Base-by-base conservation (phyloP, 1,139 yeast species). In the Yamadazyma triangularis region DNA sequence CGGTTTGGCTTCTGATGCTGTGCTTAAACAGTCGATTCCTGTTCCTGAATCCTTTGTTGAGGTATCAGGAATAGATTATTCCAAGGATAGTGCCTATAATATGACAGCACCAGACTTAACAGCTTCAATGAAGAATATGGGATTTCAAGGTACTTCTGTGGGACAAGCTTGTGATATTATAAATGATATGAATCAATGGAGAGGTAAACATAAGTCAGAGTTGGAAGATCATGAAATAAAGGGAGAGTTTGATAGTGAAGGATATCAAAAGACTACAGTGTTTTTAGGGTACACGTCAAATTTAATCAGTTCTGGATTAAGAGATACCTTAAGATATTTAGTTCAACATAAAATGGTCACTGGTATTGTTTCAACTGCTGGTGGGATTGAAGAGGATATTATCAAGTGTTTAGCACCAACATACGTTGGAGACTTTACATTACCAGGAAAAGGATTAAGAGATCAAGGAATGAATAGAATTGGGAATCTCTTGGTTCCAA, bases 261-360 rank as follows among this genome's bases (percentile, higher is more conserved):
- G 95, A 8, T 81, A 58, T 45, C 96, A 86, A 55, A 84, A 80
- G 52, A 71, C 95, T 16, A 91, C 98, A 8, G 80, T 93, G 32
- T 91, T 91, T 55, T 70, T 91, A 72, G 99, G 99, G 15, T 93
- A 82, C 62, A 91, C 99, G 26, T 88, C 96, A n/a, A 91, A 91
- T 58, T 74, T 91, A 64, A 91, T 91, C 48, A 84, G 95, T 24
- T 85, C 95, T 9, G 99, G 99, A 24, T 64, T 89, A 41, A 77
- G 99, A 60, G 95, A 89, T 46, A 86, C 96, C 25, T 67, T 91
- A 45, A 75, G 94, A 51, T 91, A 70, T 55, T 70, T 93, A 45
- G 97, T 87, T 24, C 94, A 91, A 58, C 81, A 93, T 64, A 88
- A 88, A 58, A 85, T 84, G 78, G 96, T 91, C 28, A 83, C 89